Percentiles rank a stretch among this genome's conserved stretches.
Conservation (phyloP, 164 flowering plant species). For the Brasenia schreberi region DNA sequence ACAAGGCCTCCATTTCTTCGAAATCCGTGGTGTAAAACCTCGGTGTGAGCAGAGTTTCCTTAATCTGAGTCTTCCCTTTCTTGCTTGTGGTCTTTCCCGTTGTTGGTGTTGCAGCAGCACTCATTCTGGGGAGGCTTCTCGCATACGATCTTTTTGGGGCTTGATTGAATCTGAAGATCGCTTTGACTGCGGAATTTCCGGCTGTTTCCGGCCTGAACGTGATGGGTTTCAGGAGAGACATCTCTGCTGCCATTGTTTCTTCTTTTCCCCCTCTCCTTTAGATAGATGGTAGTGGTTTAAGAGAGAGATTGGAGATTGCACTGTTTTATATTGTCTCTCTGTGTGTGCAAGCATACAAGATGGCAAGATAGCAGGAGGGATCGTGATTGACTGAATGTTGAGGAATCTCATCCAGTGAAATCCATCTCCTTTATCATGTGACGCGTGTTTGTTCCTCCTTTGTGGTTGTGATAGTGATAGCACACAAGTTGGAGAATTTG, state of each 20-base stretch:
- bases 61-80: constrained; percentile 30
- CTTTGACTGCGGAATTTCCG: constrained; percentile 15
- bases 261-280: neutral
- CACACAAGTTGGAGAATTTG: neutral
- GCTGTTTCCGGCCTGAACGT: constrained; percentile 8
- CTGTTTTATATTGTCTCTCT: too few species aligned
- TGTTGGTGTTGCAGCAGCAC: constrained; percentile 9
- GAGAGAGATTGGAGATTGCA: neutral
- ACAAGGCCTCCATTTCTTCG: constrained; percentile 91
- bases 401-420: too few species aligned
- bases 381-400: neutral
- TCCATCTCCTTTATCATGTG: too few species aligned
- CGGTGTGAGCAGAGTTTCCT: constrained; percentile 82
- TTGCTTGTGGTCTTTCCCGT: constrained; percentile 17
- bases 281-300: neutral
- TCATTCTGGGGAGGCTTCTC: constrained; percentile 23
- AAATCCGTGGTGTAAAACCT: constrained; percentile 97
- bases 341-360: too few species aligned
- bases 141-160: neutral
- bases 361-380: too few species aligned
- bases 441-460: neutral
- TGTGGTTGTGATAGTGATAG: constrained; percentile 1
- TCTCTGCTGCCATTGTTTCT: constrained; percentile 49
- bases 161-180: constrained; percentile 4
- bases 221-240: constrained; percentile 72